Evolutionary conservation across 2,329 filamentous ascomycete species (phyloP).

Genomic region (Laburnicola sp.): DNA sequence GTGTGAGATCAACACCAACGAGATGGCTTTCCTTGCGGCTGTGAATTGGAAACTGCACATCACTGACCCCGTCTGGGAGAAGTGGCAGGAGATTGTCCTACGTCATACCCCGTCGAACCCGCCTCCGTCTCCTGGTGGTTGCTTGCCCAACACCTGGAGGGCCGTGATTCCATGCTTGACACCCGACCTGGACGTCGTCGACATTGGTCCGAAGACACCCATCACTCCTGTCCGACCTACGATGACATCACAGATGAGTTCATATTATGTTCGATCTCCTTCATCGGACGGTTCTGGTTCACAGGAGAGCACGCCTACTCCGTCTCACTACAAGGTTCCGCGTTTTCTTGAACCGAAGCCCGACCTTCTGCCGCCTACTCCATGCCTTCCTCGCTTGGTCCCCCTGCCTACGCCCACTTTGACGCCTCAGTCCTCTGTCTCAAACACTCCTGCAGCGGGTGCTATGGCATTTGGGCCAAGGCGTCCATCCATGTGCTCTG

Average conservation of each 20-base stretch:
- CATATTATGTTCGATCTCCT: constrained; percentile 28
- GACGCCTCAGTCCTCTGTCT: constrained; percentile 59
- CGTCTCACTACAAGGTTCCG: constrained; percentile 47
- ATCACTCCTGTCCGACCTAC: constrained; percentile 30
- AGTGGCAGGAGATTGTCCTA: constrained; percentile 91
- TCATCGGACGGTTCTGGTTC: constrained; percentile 35
- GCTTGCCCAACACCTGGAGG: constrained; percentile 49
- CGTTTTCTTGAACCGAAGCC: constrained; percentile 57
- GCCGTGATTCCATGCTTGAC: constrained; percentile 59
- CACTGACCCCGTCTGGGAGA: constrained; percentile 81
- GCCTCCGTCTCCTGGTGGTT: constrained; percentile 44
- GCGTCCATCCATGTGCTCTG: constrained; percentile 61
- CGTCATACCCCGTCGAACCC: constrained; percentile 71
- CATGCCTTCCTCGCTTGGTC: constrained; percentile 58
- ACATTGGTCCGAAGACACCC: constrained; percentile 42
- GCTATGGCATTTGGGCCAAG: constrained; percentile 52
- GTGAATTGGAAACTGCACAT: constrained; percentile 97
- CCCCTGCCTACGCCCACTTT: constrained; percentile 64
- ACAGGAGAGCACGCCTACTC: constrained; percentile 50
- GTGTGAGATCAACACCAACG: constrained; percentile 93
- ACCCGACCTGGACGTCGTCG: constrained; percentile 58
- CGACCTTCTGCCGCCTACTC: constrained; percentile 55
- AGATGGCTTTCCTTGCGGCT: constrained; percentile 85
- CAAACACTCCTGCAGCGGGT: constrained; percentile 65
- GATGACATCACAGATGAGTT: constrained; percentile 29